These are phyloP conservation scores for Phytophthora kernoviae DNA, from an alignment of 352 stramenopile species.

Conservation along the genomic window DNA sequence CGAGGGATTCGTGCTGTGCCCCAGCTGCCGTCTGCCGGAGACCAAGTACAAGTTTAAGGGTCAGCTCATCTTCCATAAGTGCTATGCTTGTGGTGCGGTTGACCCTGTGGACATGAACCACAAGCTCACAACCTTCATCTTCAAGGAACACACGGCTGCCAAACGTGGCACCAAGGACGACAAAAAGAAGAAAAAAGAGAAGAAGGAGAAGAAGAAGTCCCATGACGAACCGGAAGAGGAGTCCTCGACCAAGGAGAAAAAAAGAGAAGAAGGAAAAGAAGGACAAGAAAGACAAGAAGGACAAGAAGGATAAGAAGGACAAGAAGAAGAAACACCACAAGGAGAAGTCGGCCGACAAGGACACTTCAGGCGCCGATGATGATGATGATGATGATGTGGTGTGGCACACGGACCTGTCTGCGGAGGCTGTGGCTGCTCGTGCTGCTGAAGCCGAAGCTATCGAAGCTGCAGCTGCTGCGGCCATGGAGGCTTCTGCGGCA, in stretches of 20 bases:
- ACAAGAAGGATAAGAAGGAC: conserved; percentile 78
- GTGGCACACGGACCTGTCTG: conserved; percentile 88
- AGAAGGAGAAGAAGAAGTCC: conserved; percentile 67
- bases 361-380: conserved; percentile 73
- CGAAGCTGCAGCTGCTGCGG: conserved; percentile 72
- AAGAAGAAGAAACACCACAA: conserved; percentile 88
- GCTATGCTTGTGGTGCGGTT: conserved; percentile 96
- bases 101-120: conserved; percentile 98
- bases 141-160: conserved; percentile 94
- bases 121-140: conserved; percentile 98
- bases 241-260: conserved; percentile 56
- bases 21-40: conserved; percentile 96
- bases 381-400: conserved; percentile 80
- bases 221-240: conserved; percentile 77
- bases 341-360: conserved; percentile 72
- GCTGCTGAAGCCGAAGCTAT: conserved; percentile 84
- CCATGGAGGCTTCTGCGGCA: conserved; percentile 62
- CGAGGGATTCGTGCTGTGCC: conserved; percentile 98
- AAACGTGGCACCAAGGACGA: conserved; percentile 88
- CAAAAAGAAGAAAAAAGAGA: conserved; percentile 85
- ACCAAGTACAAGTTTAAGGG: conserved; percentile 99
- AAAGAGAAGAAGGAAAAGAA: conserved; percentile 77
- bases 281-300: conserved; percentile 74
- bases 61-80: conserved; percentile 97
- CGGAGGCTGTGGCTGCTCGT: conserved; percentile 80